phyloP scores from a whole-genome alignment of 768 basidiomycete species.

The Coprinopsis sp. region DNA sequence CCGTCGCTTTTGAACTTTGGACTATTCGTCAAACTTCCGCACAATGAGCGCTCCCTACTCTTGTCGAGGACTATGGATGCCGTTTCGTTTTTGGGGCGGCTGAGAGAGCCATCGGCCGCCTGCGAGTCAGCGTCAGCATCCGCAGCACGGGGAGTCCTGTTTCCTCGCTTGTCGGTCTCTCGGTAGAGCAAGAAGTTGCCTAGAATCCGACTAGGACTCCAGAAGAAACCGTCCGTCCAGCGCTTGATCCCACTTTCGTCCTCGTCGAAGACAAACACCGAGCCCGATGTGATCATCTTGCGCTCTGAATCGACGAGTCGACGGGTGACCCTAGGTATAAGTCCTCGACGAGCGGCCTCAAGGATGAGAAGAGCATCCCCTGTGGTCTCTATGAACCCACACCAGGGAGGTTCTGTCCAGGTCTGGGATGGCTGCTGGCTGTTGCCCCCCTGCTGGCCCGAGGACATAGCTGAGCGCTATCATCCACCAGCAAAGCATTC shows the following conservation, averaged over 20 bases:
- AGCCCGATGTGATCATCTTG: conserved; percentile 88
- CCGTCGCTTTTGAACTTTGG: conserved; percentile 92
- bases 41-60: conserved; percentile 72
- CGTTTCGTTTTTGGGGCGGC: conserved; percentile 55
- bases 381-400: conserved; percentile 93
- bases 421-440: conserved; percentile 36
- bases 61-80: conserved; percentile 53
- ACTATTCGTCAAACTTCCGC: conserved; percentile 89
- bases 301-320: conserved; percentile 90
- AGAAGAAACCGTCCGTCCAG: conserved; percentile 97
- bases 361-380: conserved; percentile 95
- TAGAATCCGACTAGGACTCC: conserved; percentile 89
- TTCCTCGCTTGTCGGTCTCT: conserved; percentile 82
- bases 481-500: conserved; percentile 17
- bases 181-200: conserved; percentile 96
- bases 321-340: conserved; percentile 89
- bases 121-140: conserved; percentile 27
- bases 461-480: conserved; percentile 31
- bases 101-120: conserved; percentile 46
- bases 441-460: conserved; percentile 28
- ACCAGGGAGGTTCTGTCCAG: conserved; percentile 90
- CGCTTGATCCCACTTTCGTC: conserved; percentile 96
- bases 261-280: conserved; percentile 97
- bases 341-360: conserved; percentile 85
- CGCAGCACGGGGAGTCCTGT: conserved; percentile 49